Conservation (phyloP, 352 stramenopile species). For the Phytopythium sindhum region DNA sequence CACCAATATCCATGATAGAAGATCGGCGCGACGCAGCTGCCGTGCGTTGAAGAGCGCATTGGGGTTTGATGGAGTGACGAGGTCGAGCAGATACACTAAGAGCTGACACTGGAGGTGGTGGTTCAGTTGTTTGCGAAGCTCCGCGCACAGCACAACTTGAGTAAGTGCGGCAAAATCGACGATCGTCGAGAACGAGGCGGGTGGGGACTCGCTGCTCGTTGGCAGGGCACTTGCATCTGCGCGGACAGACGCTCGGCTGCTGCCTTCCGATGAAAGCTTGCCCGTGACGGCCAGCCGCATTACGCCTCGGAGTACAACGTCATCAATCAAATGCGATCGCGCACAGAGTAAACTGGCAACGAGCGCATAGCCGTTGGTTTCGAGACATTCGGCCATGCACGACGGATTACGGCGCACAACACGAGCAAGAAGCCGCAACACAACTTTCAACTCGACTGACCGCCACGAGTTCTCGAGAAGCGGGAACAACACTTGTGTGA, state of each 20-base stretch:
- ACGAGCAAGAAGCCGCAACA: constrained; percentile 44
- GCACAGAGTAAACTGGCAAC: constrained; percentile 36
- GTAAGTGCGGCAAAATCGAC: constrained; percentile 48
- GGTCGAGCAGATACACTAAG: constrained; percentile 38
- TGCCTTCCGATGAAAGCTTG: constrained; percentile 10
- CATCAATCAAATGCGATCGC: constrained; percentile 46
- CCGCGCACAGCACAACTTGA: constrained; percentile 48
- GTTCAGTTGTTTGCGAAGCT: constrained; percentile 38
- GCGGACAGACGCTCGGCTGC: neutral
- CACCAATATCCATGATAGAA: constrained; percentile 55
- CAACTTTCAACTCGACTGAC: constrained; percentile 36
- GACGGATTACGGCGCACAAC: constrained; percentile 54
- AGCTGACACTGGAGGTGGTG: constrained; percentile 50
- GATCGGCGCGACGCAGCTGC: constrained; percentile 46
- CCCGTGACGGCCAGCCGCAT: constrained; percentile 51
- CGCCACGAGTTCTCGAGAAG: constrained; percentile 51
- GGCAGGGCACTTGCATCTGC: neutral
- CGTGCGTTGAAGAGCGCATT: constrained; percentile 79
- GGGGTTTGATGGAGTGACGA: constrained; percentile 46
- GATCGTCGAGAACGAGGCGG: constrained; percentile 32
- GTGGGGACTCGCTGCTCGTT: neutral
- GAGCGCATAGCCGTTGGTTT: constrained; percentile 53
- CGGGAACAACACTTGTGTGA: constrained; percentile 55
- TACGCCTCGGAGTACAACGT: constrained; percentile 34
- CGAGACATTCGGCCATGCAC: constrained; percentile 60